Evolutionary conservation across 805 yeast genomes (phyloP), one percentile per base, ranked within the genome.

Genomic region (Kuraishia molischiana): DNA sequence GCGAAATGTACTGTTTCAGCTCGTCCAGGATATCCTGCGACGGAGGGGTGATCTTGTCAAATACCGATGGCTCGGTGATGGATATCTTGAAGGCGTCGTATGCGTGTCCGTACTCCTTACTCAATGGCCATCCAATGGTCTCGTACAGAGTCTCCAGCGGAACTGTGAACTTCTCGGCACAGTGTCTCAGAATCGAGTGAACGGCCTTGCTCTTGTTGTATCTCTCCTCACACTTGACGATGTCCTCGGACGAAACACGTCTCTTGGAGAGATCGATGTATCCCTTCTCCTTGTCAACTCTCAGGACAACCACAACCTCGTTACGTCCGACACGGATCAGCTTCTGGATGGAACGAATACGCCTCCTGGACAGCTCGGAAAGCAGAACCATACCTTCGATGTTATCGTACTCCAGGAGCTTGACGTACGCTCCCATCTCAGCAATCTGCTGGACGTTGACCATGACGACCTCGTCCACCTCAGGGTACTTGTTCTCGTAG

Each of bases 361-460:
- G 94, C 73, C 98, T 86, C 76, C 98, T 85, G 28, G 97, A 89
- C 51, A 92, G 74, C 67, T 92, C 98, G 31, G 95, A 83, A 53
- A 92, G 74, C 48, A 92, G 70, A 41, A 92, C 95, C 98, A 92
- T 92, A 55, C 98, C 98, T 66, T 92, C 98, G 56, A 92, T 90
- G 61, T 90, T 92, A 66, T 92, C 97, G 58, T 92, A 92, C 65
- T 92, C 98, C 47, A 92, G 73, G 47, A 92, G 72, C 62, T 87
- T 90, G 47, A 92, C 95, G 61, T 92, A 92, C 11, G 98, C 98
- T 42, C 98, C 98, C 98, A 92, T 92, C 63, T 92, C 98, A 49
- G 97, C 98, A 52, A 92, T 92, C 61, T 85, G 94, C 62, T 85
- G 95, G 50, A 92, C 98, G 64, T 92, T 92, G 58, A 92, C 98